Percentiles rank a stretch among this genome's conserved stretches.
Evolutionary conservation across 2,329 filamentous ascomycete species (phyloP).

Genomic region (Alternaria rosae): DNA sequence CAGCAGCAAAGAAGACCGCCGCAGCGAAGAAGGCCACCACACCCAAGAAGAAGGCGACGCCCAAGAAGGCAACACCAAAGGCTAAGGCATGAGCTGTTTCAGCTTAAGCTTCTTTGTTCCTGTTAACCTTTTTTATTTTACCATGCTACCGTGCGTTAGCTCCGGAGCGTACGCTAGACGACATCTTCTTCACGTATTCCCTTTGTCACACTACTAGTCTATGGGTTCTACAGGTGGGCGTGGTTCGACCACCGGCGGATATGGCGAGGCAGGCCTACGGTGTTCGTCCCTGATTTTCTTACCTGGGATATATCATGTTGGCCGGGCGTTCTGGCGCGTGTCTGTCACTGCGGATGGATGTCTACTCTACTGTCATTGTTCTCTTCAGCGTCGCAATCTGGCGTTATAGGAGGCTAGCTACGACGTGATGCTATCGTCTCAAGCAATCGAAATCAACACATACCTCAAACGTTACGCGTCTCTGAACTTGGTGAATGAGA

Average conservation of each 20-base stretch:
- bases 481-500: conserved; percentile 2
- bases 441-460: conserved; percentile 25
- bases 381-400: conserved; percentile 8
- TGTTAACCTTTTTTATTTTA: conserved; percentile 39
- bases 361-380: conserved; percentile 11
- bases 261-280: conserved; percentile 10
- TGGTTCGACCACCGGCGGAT: conserved; percentile 7
- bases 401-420: conserved; percentile 21
- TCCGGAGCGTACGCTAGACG: conserved; percentile 15
- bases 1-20: conserved; percentile 49
- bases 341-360: conserved; percentile 1
- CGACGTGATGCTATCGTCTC: conserved; percentile 29
- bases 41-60: conserved; percentile 57
- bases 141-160: conserved; percentile 14
- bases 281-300: conserved; percentile 25
- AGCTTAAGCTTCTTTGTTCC: conserved; percentile 25
- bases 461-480: conserved; percentile 23
- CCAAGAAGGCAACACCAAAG: conserved; percentile 57
- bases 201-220: conserved; percentile 28
- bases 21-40: conserved; percentile 54
- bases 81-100: conserved; percentile 39
- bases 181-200: conserved; percentile 17
- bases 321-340: conserved; percentile 34
- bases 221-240: conserved; percentile 16
- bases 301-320: conserved; percentile 31